A percentile compares a stretch with the other conserved stretches of the same genome.
phyloP scores from a whole-genome alignment of 1,284 basidiomycete species.

The Ganoderma sp. region DNA sequence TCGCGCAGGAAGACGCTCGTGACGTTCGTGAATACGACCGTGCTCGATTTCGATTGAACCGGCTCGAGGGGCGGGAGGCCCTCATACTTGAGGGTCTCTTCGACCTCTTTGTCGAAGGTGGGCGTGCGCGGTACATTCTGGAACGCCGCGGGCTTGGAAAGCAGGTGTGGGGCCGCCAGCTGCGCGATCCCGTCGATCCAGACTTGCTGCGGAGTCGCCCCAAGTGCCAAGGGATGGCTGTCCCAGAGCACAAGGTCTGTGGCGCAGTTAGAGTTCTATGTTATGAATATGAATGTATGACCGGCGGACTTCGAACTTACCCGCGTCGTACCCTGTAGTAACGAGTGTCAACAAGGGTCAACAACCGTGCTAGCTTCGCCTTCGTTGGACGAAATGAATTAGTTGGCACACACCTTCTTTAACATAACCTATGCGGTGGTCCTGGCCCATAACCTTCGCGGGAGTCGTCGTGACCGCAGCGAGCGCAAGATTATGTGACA shows the following conservation, averaged over 20 bases:
- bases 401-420: constrained; percentile 52
- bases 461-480: constrained; percentile 81
- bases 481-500: constrained; percentile 64
- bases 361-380: background rate
- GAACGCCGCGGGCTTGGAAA: constrained; percentile 52
- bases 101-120: constrained; percentile 61
- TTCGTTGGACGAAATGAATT: too few relatives aligned
- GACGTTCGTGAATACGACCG: constrained; percentile 66
- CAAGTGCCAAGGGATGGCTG: constrained; percentile 77
- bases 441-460: constrained; percentile 77
- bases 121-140: constrained; percentile 62
- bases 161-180: constrained; percentile 50
- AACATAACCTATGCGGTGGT: constrained; percentile 83
- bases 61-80: constrained; percentile 68
- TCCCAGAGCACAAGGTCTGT: constrained; percentile 72
- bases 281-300: background rate
- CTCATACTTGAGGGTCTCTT: constrained; percentile 60
- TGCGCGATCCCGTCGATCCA: constrained; percentile 76
- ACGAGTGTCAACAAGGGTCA: background rate
- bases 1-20: constrained; percentile 48
- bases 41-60: constrained; percentile 42
- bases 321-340: constrained; percentile 52
- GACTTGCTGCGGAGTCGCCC: constrained; percentile 74
- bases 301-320: constrained; percentile 34
- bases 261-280: background rate